These are phyloP conservation scores for Biscutella laevigata DNA, from an alignment of 441 rosid genomes.

Conservation along the genomic window DNA sequence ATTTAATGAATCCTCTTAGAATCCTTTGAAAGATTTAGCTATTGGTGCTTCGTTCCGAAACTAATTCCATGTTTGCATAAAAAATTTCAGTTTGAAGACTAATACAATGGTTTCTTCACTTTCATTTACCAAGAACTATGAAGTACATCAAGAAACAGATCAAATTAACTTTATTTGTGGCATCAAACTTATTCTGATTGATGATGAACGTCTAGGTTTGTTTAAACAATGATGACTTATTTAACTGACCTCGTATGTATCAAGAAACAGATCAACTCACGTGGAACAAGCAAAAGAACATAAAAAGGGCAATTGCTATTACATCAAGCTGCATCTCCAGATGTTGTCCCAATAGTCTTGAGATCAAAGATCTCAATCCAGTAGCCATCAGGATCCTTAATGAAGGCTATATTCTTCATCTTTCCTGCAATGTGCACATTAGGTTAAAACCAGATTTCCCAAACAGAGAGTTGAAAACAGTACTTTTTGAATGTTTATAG, in stretches of 20 bases:
- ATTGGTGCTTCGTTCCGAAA: neutral
- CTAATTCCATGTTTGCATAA: neutral
- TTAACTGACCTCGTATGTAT: neutral
- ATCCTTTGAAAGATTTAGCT: neutral
- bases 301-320: neutral
- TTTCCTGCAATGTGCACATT: constrained; percentile 42
- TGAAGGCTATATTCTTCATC: constrained; percentile 81
- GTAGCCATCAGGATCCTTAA: constrained; percentile 95
- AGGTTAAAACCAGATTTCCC: neutral
- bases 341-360: constrained; percentile 34
- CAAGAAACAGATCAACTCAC: constrained; percentile 3
- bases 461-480: neutral
- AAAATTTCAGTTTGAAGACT: neutral
- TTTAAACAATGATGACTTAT: neutral
- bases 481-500: neutral
- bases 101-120: neutral
- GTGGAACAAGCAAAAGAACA: constrained; percentile 2
- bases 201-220: neutral
- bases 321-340: constrained; percentile 35
- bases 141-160: neutral
- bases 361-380: constrained; percentile 93
- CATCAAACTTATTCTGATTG: neutral
- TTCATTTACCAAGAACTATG: neutral
- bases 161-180: neutral
- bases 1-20: neutral